These are phyloP conservation scores for Madurella mycetomatis DNA, from an alignment of 2,329 filamentous ascomycete genomes.

Conservation along the genomic window DNA sequence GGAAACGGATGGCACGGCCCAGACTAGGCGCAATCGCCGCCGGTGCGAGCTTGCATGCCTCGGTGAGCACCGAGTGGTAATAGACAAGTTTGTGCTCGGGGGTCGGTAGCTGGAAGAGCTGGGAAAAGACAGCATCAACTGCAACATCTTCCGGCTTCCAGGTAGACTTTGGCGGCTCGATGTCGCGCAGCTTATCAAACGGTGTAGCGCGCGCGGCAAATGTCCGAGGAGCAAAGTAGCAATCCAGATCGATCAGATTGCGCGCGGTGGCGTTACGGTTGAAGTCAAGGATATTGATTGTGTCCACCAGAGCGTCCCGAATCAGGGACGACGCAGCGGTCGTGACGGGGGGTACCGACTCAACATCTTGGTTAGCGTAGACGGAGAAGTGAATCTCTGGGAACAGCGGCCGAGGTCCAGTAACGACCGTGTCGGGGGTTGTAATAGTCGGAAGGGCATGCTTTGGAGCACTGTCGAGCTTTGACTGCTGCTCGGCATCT, in stretches of 20 bases:
- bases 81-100: constrained; percentile 94
- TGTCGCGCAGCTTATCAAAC: constrained; percentile 79
- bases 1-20: constrained; percentile 84
- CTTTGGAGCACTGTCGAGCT: constrained; percentile 58
- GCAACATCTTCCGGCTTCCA: constrained; percentile 98
- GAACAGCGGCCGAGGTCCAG: constrained; percentile 73
- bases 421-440: constrained; percentile 70
- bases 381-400: constrained; percentile 94
- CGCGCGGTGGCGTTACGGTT: constrained; percentile 85
- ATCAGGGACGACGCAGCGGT: constrained; percentile 78
- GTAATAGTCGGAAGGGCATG: constrained; percentile 72
- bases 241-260: constrained; percentile 89
- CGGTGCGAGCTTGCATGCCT: constrained; percentile 92
- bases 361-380: constrained; percentile 78
- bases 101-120: constrained; percentile 80
- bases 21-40: constrained; percentile 94
- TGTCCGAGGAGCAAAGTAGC: constrained; percentile 83
- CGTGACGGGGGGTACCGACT: constrained; percentile 76
- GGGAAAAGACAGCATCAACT: constrained; percentile 96
- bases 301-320: constrained; percentile 82
- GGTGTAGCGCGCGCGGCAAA: constrained; percentile 92
- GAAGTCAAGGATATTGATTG: constrained; percentile 89
- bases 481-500: constrained; percentile 57
- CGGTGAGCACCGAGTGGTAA: constrained; percentile 91
- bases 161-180: constrained; percentile 61